Percentiles rank a stretch among this genome's conserved stretches.
Conservation (phyloP, 345 rosid genomes). For the Camelina hispida region DNA sequence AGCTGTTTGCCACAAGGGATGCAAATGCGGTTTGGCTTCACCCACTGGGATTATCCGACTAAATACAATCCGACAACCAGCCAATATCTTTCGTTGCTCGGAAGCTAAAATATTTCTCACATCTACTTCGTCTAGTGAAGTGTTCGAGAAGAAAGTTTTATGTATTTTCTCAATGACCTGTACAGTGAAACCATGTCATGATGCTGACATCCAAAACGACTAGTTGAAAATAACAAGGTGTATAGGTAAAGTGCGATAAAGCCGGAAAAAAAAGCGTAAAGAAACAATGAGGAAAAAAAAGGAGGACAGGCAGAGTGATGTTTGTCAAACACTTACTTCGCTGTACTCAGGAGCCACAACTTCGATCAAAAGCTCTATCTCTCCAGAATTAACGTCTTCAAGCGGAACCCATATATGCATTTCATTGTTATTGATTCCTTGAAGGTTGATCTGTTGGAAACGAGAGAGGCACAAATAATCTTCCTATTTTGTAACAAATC, state of each 20-base stretch:
- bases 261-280: no score
- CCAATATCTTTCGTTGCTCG: constrained; percentile 85
- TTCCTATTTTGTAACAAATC: no score
- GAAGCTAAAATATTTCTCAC: constrained; percentile 85
- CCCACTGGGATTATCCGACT: constrained; percentile 96
- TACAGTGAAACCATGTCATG: constrained; percentile 33
- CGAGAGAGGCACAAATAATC: no score
- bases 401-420: no score
- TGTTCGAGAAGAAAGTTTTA: constrained; percentile 71
- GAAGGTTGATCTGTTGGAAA: no score
- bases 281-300: no score
- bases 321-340: no score
- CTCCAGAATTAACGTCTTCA: no score
- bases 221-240: constrained; percentile 15
- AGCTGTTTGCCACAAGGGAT: constrained; percentile 98
- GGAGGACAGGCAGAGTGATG: no score
- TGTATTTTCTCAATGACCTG: constrained; percentile 95
- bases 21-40: constrained; percentile 91
- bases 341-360: no score
- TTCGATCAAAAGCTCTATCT: no score
- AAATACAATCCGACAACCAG: constrained; percentile 85
- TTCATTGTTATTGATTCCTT: no score
- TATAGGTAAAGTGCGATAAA: constrained; percentile 42
- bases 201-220: constrained; percentile 27
- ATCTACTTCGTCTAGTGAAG: constrained; percentile 77